Base-by-base conservation (phyloP, 129 eudicot species). In the Pulicaria dysenterica region DNA sequence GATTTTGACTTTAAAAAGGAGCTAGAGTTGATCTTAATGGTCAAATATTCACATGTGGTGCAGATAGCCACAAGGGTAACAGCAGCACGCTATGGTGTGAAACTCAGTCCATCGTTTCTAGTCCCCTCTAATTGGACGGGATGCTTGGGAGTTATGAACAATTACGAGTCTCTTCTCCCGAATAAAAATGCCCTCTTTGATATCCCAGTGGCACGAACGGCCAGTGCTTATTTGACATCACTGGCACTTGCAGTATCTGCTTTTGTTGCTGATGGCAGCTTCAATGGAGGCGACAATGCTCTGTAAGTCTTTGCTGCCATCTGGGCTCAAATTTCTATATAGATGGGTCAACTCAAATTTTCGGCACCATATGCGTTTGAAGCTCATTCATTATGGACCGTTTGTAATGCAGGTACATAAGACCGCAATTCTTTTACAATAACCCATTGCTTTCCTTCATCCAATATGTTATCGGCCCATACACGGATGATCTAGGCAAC, bases 271-370 rank as follows among this genome's bases (percentile, higher is more conserved):
- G 97, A 95, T 76, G 97, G 99, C 3, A 95, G 97, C 83, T 90
- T 95, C 54, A 95, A 95, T 65, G 99, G 99, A 46, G 99, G 99
- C 31, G 99, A 95, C 58, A 95, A 95, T 68, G 99, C 99, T 72
- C 59, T 95, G 97, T 95, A 88, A 86, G 96, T 41, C 41, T 31
- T 36, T 42, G 15, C 45, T 38, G 36, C 38, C 34, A 14, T 24
- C 31, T 7, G 14, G 14, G 6, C 14, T 7, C n/a, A n/a, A n/a
- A 10, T 15, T 13, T 15, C 3, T 50, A n/a, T n/a, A 53, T n/a
- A n/a, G 16, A 3, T 15, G 58, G 58, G 36, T 53, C 31, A 5
- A 53, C 31, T 24, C 31, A 5, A 6, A 6, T n/a, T 1, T 14
- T 39, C 51, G 4, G 63, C 40, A 15, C 11, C 24, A 3, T 57